phyloP scores from a whole-genome alignment of 129 eudicot species.

The Chrysanthemum seticuspe region DNA sequence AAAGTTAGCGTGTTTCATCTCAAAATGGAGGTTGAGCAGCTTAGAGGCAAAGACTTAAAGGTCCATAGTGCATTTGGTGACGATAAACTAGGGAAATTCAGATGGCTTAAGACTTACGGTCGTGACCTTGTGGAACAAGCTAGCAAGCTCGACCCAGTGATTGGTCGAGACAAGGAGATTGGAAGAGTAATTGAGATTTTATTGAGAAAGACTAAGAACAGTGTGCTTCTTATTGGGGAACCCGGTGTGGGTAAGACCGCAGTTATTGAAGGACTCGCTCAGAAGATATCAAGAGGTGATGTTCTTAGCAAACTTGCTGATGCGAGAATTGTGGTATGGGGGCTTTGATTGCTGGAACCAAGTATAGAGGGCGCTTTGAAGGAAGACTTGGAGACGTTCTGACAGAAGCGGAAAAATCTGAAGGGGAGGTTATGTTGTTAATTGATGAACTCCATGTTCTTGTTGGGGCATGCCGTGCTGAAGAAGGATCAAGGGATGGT shows the following conservation, averaged over 20 bases:
- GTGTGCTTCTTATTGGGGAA: conserved; percentile 84
- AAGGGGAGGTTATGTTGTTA: conserved; percentile 84
- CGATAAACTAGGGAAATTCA: conserved; percentile 38
- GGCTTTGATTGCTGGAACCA: conserved; percentile 84
- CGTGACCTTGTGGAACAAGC: conserved; percentile 94
- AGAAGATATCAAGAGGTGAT: conserved; percentile 81
- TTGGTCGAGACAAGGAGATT: conserved; percentile 93
- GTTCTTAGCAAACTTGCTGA: conserved; percentile 85
- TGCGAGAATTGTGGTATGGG: conserved; percentile 87
- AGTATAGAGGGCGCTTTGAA: conserved; percentile 89
- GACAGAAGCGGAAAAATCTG: conserved; percentile 91
- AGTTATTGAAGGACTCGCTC: conserved; percentile 93
- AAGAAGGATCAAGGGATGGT: conserved; percentile 95
- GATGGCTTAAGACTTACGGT: conserved; percentile 89
- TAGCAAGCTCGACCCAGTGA: conserved; percentile 92
- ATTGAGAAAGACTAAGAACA: conserved; percentile 85
- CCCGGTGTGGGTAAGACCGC: conserved; percentile 98
- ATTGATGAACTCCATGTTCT: conserved; percentile 90
- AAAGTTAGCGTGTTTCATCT: conserved; percentile 62
- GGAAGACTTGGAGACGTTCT: conserved; percentile 79
- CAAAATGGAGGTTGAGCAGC: conserved; percentile 70
- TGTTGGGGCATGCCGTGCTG: conserved; percentile 78
- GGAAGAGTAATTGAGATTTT: conserved; percentile 72
- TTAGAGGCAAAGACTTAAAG: conserved; percentile 76
- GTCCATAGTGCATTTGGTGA: conserved; percentile 97